Conservation (phyloP, 1,284 basidiomycete species). For the Dichomitus squalens region DNA sequence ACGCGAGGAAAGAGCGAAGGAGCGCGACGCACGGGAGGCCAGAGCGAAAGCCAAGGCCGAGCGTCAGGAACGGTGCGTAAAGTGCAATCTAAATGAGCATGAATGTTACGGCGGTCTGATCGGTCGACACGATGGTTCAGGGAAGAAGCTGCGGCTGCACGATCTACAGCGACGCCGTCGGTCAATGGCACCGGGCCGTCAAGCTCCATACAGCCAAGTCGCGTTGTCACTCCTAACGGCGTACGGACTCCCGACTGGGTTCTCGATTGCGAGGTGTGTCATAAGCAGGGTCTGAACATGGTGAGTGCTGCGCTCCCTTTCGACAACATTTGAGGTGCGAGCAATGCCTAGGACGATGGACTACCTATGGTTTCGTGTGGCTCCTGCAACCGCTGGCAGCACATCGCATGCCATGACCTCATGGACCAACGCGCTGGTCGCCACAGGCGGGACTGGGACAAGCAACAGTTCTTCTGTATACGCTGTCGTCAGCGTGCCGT, state of each 20-base stretch:
- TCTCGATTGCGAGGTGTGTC: slow-evolving; percentile 84
- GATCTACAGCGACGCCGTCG: slow-evolving; percentile 26
- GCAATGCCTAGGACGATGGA: slow-evolving; percentile 64
- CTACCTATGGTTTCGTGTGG: slow-evolving; percentile 80
- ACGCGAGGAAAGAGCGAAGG: slow-evolving; percentile 52
- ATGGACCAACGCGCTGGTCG: slow-evolving; percentile 60
- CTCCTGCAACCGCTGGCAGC: slow-evolving; percentile 80
- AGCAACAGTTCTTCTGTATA: slow-evolving; percentile 62
- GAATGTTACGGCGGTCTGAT: background rate
- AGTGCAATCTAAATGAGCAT: background rate
- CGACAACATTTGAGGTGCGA: background rate
- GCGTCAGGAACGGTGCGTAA: slow-evolving; percentile 23
- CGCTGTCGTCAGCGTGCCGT: slow-evolving; percentile 41
- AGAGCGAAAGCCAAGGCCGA: slow-evolving; percentile 31
- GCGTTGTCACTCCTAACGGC: slow-evolving; percentile 41
- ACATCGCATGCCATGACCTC: slow-evolving; percentile 75
- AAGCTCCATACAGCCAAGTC: slow-evolving; percentile 27
- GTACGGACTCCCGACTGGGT: slow-evolving; percentile 70
- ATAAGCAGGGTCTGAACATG: slow-evolving; percentile 65
- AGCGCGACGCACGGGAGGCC: slow-evolving; percentile 50
- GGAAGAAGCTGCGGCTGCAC: slow-evolving; percentile 14
- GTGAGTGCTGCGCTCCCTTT: slow-evolving; percentile 41
- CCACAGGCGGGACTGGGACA: slow-evolving; percentile 70
- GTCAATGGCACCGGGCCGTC: slow-evolving; percentile 25
- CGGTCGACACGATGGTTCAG: background rate